phyloP scores from a whole-genome alignment of 2,329 filamentous ascomycete genomes.

The Aaosphaeria arxii region DNA sequence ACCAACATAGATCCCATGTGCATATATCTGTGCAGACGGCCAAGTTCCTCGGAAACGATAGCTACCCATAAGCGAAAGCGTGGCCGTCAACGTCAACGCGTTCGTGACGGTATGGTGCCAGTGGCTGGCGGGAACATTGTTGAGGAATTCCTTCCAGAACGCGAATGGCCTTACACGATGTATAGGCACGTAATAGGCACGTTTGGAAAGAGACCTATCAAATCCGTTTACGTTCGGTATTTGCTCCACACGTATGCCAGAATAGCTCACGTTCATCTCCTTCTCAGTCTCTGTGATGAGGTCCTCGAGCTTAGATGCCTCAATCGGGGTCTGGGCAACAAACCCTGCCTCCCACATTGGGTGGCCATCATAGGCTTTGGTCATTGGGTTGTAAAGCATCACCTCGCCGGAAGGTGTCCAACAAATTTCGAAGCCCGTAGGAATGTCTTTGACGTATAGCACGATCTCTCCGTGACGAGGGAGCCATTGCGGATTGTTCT shows the following conservation, averaged over 20 bases:
- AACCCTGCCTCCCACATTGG: conserved; percentile 58
- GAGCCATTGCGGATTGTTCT: conserved; percentile 46
- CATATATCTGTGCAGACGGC: conserved; percentile 53
- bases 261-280: conserved; percentile 45
- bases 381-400: background rate
- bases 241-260: conserved; percentile 58
- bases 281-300: conserved; percentile 41
- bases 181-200: conserved; percentile 55
- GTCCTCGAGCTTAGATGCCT: conserved; percentile 44
- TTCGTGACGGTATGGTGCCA: conserved; percentile 55
- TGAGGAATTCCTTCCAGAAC: conserved; percentile 52
- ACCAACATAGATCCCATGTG: conserved; percentile 55
- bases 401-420: conserved; percentile 16
- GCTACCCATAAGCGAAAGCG: conserved; percentile 52
- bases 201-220: conserved; percentile 52
- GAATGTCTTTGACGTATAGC: conserved; percentile 45
- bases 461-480: conserved; percentile 58
- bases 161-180: conserved; percentile 55
- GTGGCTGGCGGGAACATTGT: conserved; percentile 35
- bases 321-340: conserved; percentile 50
- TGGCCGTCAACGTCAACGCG: conserved; percentile 53
- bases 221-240: conserved; percentile 49
- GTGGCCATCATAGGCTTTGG: conserved; percentile 21
- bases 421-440: conserved; percentile 21
- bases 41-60: conserved; percentile 53